Evolutionary conservation across 2,329 filamentous ascomycete species (phyloP).

Genomic region (Xylaria arbuscula): DNA sequence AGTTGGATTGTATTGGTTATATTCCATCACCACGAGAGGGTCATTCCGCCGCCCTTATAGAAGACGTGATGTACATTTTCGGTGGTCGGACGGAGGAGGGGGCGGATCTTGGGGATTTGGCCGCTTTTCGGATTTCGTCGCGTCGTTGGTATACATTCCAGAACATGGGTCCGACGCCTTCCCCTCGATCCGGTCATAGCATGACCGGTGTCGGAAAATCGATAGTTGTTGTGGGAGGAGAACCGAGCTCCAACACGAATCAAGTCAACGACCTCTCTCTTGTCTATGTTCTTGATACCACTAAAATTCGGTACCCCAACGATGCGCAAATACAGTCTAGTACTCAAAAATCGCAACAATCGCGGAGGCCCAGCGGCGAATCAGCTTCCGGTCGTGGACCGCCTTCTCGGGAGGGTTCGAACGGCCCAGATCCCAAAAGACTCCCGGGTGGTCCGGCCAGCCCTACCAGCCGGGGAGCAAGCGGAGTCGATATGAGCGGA

Average conservation of each 20-base stretch:
- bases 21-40: slow-evolving; percentile 94
- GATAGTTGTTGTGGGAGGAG: slow-evolving; percentile 90
- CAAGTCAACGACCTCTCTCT: slow-evolving; percentile 87
- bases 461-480: slow-evolving; percentile 58
- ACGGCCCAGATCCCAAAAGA: slow-evolving; percentile 64
- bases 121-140: slow-evolving; percentile 79
- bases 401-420: slow-evolving; percentile 64
- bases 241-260: slow-evolving; percentile 87
- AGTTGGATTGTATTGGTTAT: slow-evolving; percentile 96
- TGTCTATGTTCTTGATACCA: slow-evolving; percentile 92
- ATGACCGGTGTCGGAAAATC: slow-evolving; percentile 97
- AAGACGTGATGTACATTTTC: slow-evolving; percentile 99
- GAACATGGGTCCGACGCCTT: slow-evolving; percentile 98
- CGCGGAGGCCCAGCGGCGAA: slow-evolving; percentile 58
- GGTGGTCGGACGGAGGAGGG: slow-evolving; percentile 95
- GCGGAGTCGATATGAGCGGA: slow-evolving; percentile 54
- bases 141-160: slow-evolving; percentile 99
- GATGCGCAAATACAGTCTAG: slow-evolving; percentile 65
- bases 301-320: slow-evolving; percentile 95
- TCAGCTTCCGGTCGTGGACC: slow-evolving; percentile 50
- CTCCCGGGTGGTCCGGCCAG: slow-evolving; percentile 51
- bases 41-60: slow-evolving; percentile 90
- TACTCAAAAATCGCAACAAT: slow-evolving; percentile 55
- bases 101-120: slow-evolving; percentile 89
- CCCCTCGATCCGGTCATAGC: slow-evolving; percentile 92